Percentiles rank a stretch among this genome's conserved stretches.
Evolutionary conservation across 1,139 yeast genomes (phyloP).

Genomic region (Lodderomyces elongisporus): DNA sequence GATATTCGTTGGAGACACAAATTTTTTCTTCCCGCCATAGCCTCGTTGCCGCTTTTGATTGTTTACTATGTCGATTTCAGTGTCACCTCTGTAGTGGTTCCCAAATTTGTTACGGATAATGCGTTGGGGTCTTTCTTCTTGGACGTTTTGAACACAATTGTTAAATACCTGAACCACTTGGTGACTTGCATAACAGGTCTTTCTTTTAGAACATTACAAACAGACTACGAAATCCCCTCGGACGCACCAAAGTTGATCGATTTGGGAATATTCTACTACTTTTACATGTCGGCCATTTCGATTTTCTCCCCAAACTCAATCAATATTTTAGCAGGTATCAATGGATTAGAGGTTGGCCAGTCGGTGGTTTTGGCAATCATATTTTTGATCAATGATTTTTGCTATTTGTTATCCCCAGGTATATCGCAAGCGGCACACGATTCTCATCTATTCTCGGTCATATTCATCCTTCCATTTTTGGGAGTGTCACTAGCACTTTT

Average conservation of each 20-base stretch:
- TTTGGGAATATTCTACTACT: conserved; percentile 73
- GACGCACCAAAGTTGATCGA: conserved; percentile 52
- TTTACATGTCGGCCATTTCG: conserved; percentile 85
- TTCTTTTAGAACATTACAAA: conserved; percentile 32
- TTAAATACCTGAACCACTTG: conserved; percentile 29
- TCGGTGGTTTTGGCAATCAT: conserved; percentile 71
- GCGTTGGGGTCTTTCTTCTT: conserved; percentile 22
- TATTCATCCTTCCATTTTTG: conserved; percentile 75
- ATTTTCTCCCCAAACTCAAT: conserved; percentile 97
- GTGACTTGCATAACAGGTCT: conserved; percentile 35
- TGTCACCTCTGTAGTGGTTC: conserved; percentile 84
- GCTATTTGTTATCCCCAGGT: conserved; percentile 50
- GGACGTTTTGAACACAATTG: conserved; percentile 18
- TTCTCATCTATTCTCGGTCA: conserved; percentile 77
- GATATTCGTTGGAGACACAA: conserved; percentile 97
- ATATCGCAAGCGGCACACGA: conserved; percentile 61
- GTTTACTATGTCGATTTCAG: conserved; percentile 95
- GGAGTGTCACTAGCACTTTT: conserved; percentile 80
- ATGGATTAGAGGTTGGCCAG: conserved; percentile 96
- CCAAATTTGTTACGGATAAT: conserved; percentile 52
- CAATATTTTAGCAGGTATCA: conserved; percentile 91
- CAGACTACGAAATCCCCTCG: conserved; percentile 28
- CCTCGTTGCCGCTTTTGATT: conserved; percentile 83
- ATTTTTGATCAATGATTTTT: conserved; percentile 68
- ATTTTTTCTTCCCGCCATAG: conserved; percentile 90